A percentile compares a stretch with the other conserved stretches of the same genome.
Evolutionary conservation across 352 stramenopile genomes (phyloP).

Genomic region (Pythium aristosporum): DNA sequence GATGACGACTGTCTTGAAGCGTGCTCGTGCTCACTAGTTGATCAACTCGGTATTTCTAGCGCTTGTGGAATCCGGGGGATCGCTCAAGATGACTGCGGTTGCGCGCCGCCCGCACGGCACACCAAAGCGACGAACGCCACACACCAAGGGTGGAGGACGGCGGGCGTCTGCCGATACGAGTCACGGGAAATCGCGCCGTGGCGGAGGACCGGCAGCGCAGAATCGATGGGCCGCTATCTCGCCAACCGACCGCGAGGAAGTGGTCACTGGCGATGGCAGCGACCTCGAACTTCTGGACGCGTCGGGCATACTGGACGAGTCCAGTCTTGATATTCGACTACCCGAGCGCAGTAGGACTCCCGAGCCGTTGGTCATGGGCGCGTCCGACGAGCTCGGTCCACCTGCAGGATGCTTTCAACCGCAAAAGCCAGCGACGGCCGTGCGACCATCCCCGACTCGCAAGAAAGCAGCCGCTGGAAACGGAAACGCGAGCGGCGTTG

Average conservation of each 20-base stretch:
- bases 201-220: conserved; percentile 6
- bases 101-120: conserved; percentile 37
- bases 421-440: conserved; percentile 1
- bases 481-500: not conserved
- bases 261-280: conserved; percentile 28
- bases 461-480: conserved; percentile 5
- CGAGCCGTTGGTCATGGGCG: conserved; percentile 4
- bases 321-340: conserved; percentile 45
- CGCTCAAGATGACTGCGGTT: conserved; percentile 41
- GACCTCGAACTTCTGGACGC: conserved; percentile 53
- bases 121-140: conserved; percentile 34
- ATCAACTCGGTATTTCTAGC: conserved; percentile 17
- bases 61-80: conserved; percentile 56
- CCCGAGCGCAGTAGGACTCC: conserved; percentile 49
- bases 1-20: not conserved
- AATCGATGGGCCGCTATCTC: conserved; percentile 51
- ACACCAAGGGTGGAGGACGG: conserved; percentile 42
- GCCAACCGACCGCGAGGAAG: conserved; percentile 38
- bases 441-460: conserved; percentile 5
- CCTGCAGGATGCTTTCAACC: conserved; percentile 5
- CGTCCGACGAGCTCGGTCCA: not conserved
- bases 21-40: not conserved
- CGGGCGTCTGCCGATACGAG: conserved; percentile 40
- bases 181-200: not conserved
- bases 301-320: conserved; percentile 40